Conservation (phyloP, 2,329 filamentous ascomycete species). For the Curvularia lunata region DNA sequence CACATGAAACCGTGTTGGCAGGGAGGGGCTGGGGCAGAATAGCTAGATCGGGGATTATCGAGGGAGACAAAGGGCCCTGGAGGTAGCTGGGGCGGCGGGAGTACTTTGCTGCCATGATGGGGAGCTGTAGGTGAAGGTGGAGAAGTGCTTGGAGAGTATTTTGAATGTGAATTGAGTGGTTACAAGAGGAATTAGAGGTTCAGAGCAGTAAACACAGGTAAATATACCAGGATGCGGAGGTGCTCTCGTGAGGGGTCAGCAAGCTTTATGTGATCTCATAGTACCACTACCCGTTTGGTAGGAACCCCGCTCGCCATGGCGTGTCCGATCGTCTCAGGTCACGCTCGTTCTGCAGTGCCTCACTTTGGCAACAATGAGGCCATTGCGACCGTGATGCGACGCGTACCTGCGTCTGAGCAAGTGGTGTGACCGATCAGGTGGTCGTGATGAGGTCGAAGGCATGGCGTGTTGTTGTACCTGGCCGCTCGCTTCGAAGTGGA, state of each 20-base stretch:
- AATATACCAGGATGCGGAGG: constrained; percentile 24
- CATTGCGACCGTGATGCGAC: constrained; percentile 19
- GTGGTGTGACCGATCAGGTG: constrained; percentile 37
- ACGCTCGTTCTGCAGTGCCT: constrained; percentile 37
- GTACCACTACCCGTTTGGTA: constrained; percentile 26
- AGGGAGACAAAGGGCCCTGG: constrained; percentile 39
- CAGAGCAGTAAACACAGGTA: constrained; percentile 18
- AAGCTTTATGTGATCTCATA: constrained; percentile 48
- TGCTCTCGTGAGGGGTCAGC: constrained; percentile 43
- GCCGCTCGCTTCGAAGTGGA: constrained; percentile 20
- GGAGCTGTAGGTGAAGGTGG: constrained; percentile 10
- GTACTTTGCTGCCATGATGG: constrained; percentile 36
- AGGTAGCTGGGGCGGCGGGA: constrained; percentile 37
- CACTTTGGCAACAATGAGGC: constrained; percentile 15
- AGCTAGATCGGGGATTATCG: constrained; percentile 41
- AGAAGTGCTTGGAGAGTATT: not conserved
- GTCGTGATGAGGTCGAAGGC: constrained; percentile 23
- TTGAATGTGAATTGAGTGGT: not conserved
- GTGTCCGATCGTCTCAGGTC: constrained; percentile 33
- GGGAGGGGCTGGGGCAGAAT: constrained; percentile 42
- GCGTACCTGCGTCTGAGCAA: constrained; percentile 14
- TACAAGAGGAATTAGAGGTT: constrained; percentile 9
- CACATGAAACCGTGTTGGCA: constrained; percentile 35
- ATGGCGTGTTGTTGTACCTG: constrained; percentile 31
- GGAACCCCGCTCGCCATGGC: constrained; percentile 34